A percentile compares a stretch with the other conserved stretches of the same genome.
phyloP scores from a whole-genome alignment of 148 eudicot species.

The Rhododendron williamsianum region DNA sequence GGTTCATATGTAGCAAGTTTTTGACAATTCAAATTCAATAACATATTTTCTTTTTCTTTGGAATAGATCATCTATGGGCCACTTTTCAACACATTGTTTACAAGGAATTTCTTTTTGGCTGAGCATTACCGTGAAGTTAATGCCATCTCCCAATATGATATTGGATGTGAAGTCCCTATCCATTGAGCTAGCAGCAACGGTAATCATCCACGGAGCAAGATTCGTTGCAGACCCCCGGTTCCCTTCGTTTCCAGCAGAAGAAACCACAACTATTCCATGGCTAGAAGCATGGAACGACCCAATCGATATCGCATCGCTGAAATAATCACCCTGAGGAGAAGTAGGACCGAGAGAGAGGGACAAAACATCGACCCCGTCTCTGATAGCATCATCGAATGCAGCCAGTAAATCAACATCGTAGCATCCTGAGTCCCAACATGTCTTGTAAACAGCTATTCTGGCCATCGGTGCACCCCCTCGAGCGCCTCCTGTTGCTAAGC shows the following conservation, averaged over 20 bases:
- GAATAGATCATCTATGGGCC: not conserved
- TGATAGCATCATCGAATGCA: slow-evolving; percentile 53
- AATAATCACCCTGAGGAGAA: slow-evolving; percentile 46
- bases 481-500: slow-evolving; percentile 40
- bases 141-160: slow-evolving; percentile 38
- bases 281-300: slow-evolving; percentile 50
- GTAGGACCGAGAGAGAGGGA: slow-evolving; percentile 44
- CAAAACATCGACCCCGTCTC: slow-evolving; percentile 43
- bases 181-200: slow-evolving; percentile 46
- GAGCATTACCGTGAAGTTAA: slow-evolving; percentile 28
- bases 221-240: slow-evolving; percentile 40
- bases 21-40: not conserved
- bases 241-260: slow-evolving; percentile 46
- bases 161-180: slow-evolving; percentile 44
- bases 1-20: not conserved
- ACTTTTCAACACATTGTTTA: not conserved
- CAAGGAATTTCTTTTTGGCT: not conserved
- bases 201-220: slow-evolving; percentile 54
- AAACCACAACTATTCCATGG: slow-evolving; percentile 39
- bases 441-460: slow-evolving; percentile 49
- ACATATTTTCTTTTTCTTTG: not conserved
- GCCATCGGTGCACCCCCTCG: slow-evolving; percentile 61
- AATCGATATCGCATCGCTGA: slow-evolving; percentile 46
- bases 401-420: slow-evolving; percentile 51
- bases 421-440: slow-evolving; percentile 50